These are phyloP conservation scores for Gossypium rotundifolium DNA, from an alignment of 345 rosid species.

Conservation along the genomic window DNA sequence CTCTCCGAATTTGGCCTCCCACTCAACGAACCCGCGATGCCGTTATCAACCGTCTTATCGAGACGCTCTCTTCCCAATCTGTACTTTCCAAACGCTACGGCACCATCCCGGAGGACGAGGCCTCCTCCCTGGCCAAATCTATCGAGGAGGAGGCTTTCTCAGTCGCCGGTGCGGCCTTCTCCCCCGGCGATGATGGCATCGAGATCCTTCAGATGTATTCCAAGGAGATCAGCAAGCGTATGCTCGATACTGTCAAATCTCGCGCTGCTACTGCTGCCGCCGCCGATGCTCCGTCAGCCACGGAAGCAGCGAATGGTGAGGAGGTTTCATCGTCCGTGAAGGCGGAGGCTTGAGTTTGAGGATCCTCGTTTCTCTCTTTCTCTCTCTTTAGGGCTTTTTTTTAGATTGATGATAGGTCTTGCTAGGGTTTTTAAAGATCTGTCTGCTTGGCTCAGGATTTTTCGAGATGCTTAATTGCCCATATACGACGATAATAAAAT, in stretches of 20 bases:
- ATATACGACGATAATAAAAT: background rate
- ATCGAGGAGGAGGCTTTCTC: constrained; percentile 82
- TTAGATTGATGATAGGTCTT: constrained; percentile 30
- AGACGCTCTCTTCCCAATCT: constrained; percentile 67
- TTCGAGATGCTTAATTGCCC: constrained; percentile 7
- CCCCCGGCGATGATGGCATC: constrained; percentile 68
- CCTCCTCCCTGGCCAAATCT: constrained; percentile 40
- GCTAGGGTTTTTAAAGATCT: constrained; percentile 32
- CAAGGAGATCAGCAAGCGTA: constrained; percentile 85
- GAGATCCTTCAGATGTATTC: constrained; percentile 83
- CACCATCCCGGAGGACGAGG: constrained; percentile 53
- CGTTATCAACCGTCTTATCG: constrained; percentile 63
- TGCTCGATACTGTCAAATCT: constrained; percentile 72
- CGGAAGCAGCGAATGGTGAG: constrained; percentile 20
- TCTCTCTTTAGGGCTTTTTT: constrained; percentile 13
- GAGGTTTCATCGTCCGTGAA: constrained; percentile 28
- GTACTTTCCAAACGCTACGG: constrained; percentile 93
- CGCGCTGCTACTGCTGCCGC: constrained; percentile 17
- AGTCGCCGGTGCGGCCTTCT: constrained; percentile 36
- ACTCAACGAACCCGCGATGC: constrained; percentile 85
- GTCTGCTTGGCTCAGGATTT: constrained; percentile 32
- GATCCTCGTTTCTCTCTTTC: constrained; percentile 8
- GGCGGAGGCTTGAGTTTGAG: constrained; percentile 36
- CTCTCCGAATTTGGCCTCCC: constrained; percentile 92
- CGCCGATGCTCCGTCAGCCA: background rate